Evolutionary conservation across 2,329 filamentous ascomycete genomes (phyloP), one percentile per base, ranked within the genome.

Genomic region (Colletotrichum endophyticum): DNA sequence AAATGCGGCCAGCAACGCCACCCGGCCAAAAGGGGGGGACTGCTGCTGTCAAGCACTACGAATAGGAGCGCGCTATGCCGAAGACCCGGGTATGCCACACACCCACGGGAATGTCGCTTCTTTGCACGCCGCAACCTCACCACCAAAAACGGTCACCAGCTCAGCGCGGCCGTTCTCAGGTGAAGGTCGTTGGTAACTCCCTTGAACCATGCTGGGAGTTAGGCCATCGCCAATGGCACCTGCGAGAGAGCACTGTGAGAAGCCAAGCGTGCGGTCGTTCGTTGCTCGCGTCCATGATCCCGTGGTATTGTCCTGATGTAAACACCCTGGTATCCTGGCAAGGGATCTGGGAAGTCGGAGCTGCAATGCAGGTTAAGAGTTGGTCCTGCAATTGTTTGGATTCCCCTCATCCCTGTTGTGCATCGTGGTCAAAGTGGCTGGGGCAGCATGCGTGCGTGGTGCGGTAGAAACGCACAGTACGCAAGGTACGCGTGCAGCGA

Each of bases 71-170:
- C 69, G 62, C 61, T 66, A 66, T 71, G 71, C 72, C 66, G 75
- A 70, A 66, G 66, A 75, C 32, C 66, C 61, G 75, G 72, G 36
- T 66, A 66, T 75, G 70, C 27, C 72, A 36, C 34, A 36, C 22
- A 44, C 66, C 53, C 30, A 66, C 70, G 70, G 44, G 44, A 66
- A 61, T 74, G 74, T 66, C 74, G 74, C 74, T 75, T 30, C 64
- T 74, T 69, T 64, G 53, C 39, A 44, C 70, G 70, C 71, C 70
- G 57, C 70, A 74, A 76, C 74, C 74, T 76, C 64, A 28, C 16
- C 57, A 49, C 63, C 63, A 57, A 64, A 73, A 70, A 36, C 32
- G 74, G 69, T 61, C 62, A 72, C 69, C 70, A 73, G 56, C 32
- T 76, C 63, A 76, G 70, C 62, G 36, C 11, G 63, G 30, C 34